Evolutionary conservation across 441 rosid species (phyloP), one percentile per base, ranked within the genome.

Genomic region (Populus hybrid): DNA sequence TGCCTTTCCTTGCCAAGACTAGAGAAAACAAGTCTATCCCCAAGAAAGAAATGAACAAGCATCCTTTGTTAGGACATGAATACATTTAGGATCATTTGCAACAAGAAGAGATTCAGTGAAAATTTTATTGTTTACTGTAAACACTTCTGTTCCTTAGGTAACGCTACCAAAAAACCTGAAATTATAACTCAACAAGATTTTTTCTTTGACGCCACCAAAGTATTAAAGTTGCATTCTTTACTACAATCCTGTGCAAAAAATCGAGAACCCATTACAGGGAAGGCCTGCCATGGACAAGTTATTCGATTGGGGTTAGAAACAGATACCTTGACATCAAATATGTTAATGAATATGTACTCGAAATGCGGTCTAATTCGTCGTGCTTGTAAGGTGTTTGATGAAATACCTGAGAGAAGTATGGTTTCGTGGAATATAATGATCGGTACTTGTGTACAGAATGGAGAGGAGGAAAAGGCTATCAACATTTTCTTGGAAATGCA

Each of bases 391-490:
- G 85, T 91, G 90, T 95, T 95, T 72, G 97, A 92, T 78, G 50
- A 82, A 84, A 92, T 91, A 91, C 87, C 85, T 59, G 82, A 81
- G 0, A 82, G 90, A 91, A 89, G 87, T 85, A 42, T 86, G 73
- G 95, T 92, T 83, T 90, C 97, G 10, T 90, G 97, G 97, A 92
- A 91, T 80, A 91, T 93, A 14, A 82, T 94, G 84, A 86, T 90
- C 64, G 85, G 88, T 72, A 73, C 88, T 12, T 86, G 86, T 76
- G 77, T 84, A 5, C 83, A 80, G 70, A 83, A 80, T n/a, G 89
- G 88, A 64, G 79, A 85, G 65, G 84, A 83, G 57, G 78, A 69
- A 66, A 84, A 87, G 67, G 93, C 92, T 70, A 72, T 90, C n/a
- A 1, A 23, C 36, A 76, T 88, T 69, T 94, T 95, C 77, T 36